Evolutionary conservation across 129 eudicot genomes (phyloP).

Genomic region (Erigeron canadensis): DNA sequence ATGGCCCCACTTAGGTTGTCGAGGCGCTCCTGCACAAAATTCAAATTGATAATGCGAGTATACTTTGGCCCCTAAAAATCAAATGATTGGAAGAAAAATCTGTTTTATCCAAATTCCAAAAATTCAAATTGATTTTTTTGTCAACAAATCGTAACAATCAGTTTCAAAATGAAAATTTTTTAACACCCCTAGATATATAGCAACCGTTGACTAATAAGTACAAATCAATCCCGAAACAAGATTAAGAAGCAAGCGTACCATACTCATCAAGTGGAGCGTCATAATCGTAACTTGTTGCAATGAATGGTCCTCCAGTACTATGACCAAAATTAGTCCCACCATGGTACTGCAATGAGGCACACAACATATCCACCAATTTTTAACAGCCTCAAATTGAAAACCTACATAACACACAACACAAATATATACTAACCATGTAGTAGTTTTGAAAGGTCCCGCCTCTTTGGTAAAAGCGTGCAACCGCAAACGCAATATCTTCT

Average conservation of each 20-base stretch:
- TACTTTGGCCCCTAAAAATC: neutral
- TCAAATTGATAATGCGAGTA: neutral
- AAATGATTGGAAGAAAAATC: neutral
- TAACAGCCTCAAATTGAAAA: neutral
- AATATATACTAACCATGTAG: constrained; percentile 62
- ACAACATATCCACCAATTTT: constrained; percentile 3
- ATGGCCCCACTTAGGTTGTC: constrained; percentile 97
- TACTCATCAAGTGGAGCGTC: constrained; percentile 99
- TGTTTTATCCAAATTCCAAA: neutral
- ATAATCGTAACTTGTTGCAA: constrained; percentile 83
- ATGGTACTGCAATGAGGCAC: constrained; percentile 62
- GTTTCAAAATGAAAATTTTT: neutral
- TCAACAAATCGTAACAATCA: neutral
- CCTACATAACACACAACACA: neutral
- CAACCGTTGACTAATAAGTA: no score
- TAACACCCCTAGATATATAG: no score
- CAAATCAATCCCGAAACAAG: constrained; percentile 1
- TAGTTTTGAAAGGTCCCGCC: constrained; percentile 95
- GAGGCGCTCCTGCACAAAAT: constrained; percentile 62
- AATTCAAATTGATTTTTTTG: neutral
- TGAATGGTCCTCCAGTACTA: constrained; percentile 84
- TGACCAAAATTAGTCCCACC: constrained; percentile 99
- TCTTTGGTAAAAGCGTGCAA: constrained; percentile 85
- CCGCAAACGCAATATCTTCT: constrained; percentile 82
- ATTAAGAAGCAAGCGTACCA: constrained; percentile 49